Evolutionary conservation across 257 asterid species (phyloP).

Genomic region (Gardenia jasminoides): DNA sequence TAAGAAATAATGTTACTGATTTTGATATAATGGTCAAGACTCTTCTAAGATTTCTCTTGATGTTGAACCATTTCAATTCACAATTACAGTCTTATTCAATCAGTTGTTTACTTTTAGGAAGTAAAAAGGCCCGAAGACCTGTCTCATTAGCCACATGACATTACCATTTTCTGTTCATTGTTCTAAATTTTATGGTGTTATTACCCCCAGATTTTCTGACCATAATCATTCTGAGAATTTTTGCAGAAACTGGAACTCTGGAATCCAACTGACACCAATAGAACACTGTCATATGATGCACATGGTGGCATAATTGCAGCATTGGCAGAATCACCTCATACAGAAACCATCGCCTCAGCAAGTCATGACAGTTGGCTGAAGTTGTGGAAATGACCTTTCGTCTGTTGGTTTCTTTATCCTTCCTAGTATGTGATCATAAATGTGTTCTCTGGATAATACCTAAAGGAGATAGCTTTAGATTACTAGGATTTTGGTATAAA

Average conservation of each 20-base stretch:
- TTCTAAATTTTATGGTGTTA: not conserved
- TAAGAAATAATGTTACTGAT: no score
- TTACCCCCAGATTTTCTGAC: not conserved
- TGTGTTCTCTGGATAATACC: no score
- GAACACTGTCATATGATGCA: slow-evolving; percentile 26
- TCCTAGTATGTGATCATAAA: no score
- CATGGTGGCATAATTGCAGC: slow-evolving; percentile 33
- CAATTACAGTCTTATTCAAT: not conserved
- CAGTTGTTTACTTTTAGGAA: not conserved
- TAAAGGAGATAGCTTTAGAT: not conserved
- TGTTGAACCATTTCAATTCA: not conserved
- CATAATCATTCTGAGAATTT: not conserved
- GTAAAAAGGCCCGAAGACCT: not conserved
- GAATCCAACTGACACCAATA: slow-evolving; percentile 38
- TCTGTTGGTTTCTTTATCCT: no score
- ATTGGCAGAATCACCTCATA: slow-evolving; percentile 28
- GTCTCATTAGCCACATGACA: not conserved
- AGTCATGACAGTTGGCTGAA: slow-evolving; percentile 37
- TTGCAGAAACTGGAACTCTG: slow-evolving; percentile 46
- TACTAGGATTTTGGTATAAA: not conserved
- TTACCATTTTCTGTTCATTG: not conserved
- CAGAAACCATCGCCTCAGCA: slow-evolving; percentile 39
- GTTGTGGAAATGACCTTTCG: slow-evolving; percentile 34
- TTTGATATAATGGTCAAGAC: no score
- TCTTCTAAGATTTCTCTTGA: not conserved